Base-by-base conservation (phyloP, 2,329 filamentous ascomycete species). In the Xylariaceae sp. region DNA sequence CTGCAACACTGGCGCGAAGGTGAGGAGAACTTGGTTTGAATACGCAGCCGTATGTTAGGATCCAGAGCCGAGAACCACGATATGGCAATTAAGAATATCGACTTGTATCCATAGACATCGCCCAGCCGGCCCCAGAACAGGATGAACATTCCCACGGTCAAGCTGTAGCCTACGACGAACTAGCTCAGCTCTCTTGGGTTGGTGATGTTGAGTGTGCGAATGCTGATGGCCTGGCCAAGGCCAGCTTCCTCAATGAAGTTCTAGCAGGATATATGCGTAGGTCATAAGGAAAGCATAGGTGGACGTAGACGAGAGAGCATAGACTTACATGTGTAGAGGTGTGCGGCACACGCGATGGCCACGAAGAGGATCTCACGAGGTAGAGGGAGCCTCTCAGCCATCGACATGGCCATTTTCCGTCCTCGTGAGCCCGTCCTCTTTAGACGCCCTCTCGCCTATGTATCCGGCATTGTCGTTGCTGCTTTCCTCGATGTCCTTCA, bases 1-100 rank as follows among this genome's bases (percentile, higher is more conserved):
- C 55, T 82, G 78, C 8, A 83, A 66, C 2, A 74, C 77, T 20
- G 80, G 75, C 23, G 72, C 72, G 46, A 80, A 71, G 32, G 74
- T 73, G 61, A 82, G 80, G 51, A 72, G 64, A 20, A 70, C 53
- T 33, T 64, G 55, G 23, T 59, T 57, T 8, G 64, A 64, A 52
- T 64, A 69, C 32, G 64, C 61, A 21, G 62, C 37, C 75, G 23
- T 64, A 68, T 3, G 73, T 64, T 20, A 78, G 56, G 8, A 68
- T 72, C 65, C 73, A 77, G 15, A 77, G 26, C n/a, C 9, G 70
- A 61, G 42, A 74, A 73, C 75, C 76, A 79, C 8, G 62, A 61
- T 23, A 73, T 74, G 10, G 77, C 78, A 26, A 71, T 61, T 2
- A 77, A 53, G 6, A 80, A 67, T 53, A 78, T 68, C 21, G 64